Evolutionary conservation across 768 basidiomycete species (phyloP).

Genomic region (Suillus bovinus): DNA sequence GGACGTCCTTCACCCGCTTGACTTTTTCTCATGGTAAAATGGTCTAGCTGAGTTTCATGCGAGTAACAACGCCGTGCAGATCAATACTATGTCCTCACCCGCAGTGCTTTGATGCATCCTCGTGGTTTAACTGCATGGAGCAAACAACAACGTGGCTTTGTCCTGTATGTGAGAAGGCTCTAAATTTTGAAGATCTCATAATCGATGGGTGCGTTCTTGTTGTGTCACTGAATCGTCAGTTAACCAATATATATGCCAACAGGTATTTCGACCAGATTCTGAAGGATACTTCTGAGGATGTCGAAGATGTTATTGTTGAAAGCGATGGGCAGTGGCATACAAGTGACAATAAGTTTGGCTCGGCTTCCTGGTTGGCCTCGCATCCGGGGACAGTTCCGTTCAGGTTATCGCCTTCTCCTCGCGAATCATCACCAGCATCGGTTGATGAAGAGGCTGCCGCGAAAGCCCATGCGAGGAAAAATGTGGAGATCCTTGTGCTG

Average conservation of each 20-base stretch:
- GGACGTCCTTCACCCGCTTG: slow-evolving; percentile 26
- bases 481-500: slow-evolving; percentile 61
- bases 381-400: slow-evolving; percentile 41
- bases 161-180: slow-evolving; percentile 83
- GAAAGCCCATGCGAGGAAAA: slow-evolving; percentile 47
- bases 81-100: slow-evolving; percentile 87
- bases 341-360: slow-evolving; percentile 81
- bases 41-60: slow-evolving; percentile 79
- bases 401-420: slow-evolving; percentile 30
- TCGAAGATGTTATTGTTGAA: slow-evolving; percentile 94
- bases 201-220: slow-evolving; percentile 76
- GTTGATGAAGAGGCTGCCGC: slow-evolving; percentile 30
- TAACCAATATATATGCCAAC: background rate
- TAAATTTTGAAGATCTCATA: slow-evolving; percentile 81
- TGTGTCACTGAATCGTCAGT: background rate
- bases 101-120: slow-evolving; percentile 93
- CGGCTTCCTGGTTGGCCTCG: slow-evolving; percentile 62
- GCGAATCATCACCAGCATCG: slow-evolving; percentile 27
- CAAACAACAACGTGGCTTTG: slow-evolving; percentile 96
- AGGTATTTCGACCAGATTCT: slow-evolving; percentile 92
- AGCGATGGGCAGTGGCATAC: slow-evolving; percentile 97
- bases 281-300: slow-evolving; percentile 68
- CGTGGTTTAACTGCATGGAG: slow-evolving; percentile 95
- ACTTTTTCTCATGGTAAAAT: slow-evolving; percentile 6
- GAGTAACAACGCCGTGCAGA: slow-evolving; percentile 82